These are phyloP conservation scores for Ligustrum vulgare DNA, from an alignment of 257 asterid species.

Conservation along the genomic window DNA sequence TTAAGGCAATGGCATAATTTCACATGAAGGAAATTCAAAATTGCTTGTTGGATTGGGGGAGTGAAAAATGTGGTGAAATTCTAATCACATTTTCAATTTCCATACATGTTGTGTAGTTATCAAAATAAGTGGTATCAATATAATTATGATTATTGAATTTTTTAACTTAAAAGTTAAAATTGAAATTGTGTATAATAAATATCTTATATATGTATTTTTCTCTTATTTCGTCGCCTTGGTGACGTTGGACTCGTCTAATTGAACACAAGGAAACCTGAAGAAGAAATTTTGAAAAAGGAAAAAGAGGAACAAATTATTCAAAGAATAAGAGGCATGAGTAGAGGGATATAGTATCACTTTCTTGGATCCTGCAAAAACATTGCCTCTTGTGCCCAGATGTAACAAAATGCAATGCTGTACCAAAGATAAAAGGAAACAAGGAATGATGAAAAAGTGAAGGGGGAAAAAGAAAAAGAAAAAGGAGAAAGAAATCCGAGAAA, in stretches of 20 bases:
- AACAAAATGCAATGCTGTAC: slow-evolving; percentile 38
- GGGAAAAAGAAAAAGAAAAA: slow-evolving; percentile 27
- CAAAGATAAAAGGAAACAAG: slow-evolving; percentile 60
- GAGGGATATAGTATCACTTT: slow-evolving; percentile 53
- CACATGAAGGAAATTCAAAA: too few species aligned
- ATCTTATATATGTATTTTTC: too few species aligned
- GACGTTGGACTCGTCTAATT: not conserved
- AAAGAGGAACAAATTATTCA: slow-evolving; percentile 18
- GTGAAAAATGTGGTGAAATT: too few species aligned
- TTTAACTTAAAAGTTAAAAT: too few species aligned
- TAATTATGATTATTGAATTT: too few species aligned
- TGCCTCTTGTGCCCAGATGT: slow-evolving; percentile 26
- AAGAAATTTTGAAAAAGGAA: not conserved
- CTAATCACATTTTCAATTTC: too few species aligned
- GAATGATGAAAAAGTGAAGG: slow-evolving; percentile 67
- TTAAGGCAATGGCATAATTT: too few species aligned
- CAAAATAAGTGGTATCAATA: too few species aligned
- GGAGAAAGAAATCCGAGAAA: slow-evolving; percentile 38
- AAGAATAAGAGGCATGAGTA: slow-evolving; percentile 29
- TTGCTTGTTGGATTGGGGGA: too few species aligned
- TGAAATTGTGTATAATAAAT: too few species aligned
- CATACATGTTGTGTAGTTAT: too few species aligned
- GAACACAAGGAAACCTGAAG: not conserved
- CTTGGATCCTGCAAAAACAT: slow-evolving; percentile 66
- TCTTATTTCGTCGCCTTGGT: too few species aligned